Percentiles rank a stretch among this genome's conserved stretches.
These are phyloP conservation scores for Metschnikowia proteae DNA, from an alignment of 805 yeast genomes.

Conservation along the genomic window DNA sequence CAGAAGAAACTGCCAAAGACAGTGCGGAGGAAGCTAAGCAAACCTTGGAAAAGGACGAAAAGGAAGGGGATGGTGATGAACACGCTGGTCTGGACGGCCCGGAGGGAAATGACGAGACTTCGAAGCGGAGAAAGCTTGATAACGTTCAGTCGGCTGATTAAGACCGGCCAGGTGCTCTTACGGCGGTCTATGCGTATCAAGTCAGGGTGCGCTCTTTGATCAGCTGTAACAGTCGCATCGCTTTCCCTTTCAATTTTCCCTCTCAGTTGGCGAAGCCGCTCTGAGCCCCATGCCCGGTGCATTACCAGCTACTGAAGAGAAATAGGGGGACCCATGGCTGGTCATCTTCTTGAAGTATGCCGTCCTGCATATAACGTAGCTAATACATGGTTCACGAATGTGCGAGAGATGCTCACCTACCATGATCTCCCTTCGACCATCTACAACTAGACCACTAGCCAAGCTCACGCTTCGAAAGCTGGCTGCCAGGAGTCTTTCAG, in stretches of 20 bases:
- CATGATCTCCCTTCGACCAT: neutral
- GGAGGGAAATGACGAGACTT: neutral
- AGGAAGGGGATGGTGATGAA: neutral
- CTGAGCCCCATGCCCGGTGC: too few relatives aligned
- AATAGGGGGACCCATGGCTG: too few relatives aligned
- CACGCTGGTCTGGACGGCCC: neutral
- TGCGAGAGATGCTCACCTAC: neutral
- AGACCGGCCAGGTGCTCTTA: too few relatives aligned
- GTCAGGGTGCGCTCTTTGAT: neutral
- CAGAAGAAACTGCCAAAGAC: neutral
- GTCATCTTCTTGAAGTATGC: too few relatives aligned
- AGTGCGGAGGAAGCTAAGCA: too few relatives aligned
- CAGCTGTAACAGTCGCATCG: neutral
- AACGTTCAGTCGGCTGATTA: too few relatives aligned
- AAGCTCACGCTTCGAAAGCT: neutral
- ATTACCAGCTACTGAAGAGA: too few relatives aligned
- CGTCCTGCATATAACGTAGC: too few relatives aligned
- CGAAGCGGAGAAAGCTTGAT: slow-evolving; percentile 2
- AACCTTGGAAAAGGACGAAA: neutral
- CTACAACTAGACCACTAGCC: neutral
- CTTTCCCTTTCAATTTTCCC: too few relatives aligned
- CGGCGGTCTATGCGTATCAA: too few relatives aligned
- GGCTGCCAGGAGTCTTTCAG: neutral
- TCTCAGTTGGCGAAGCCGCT: too few relatives aligned
- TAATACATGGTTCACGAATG: too few relatives aligned